phyloP scores from a whole-genome alignment of 768 basidiomycete genomes.

The Suillus subalutaceus region DNA sequence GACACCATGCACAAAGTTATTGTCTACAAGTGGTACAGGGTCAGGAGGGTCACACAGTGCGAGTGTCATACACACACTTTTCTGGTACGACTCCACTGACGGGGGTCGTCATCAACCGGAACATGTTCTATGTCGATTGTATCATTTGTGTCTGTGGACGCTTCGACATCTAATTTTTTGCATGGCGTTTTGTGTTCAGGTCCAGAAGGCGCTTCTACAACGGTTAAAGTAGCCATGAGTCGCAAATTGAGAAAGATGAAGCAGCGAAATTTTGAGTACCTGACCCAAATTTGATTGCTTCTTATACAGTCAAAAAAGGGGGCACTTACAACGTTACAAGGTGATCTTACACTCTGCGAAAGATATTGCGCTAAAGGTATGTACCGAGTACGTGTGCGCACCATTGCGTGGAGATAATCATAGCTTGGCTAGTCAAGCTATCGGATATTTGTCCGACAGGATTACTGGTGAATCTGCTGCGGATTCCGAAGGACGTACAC shows the following conservation, averaged over 20 bases:
- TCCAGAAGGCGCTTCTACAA: neutral
- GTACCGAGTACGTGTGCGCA: neutral
- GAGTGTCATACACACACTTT: slow-evolving; percentile 44
- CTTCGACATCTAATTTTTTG: neutral
- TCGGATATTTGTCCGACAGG: neutral
- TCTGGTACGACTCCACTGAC: slow-evolving; percentile 55
- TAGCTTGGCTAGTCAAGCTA: neutral
- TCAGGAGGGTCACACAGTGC: neutral
- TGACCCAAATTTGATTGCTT: neutral
- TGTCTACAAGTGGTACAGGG: slow-evolving; percentile 18
- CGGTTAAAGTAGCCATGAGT: neutral
- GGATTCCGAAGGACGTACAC: neutral
- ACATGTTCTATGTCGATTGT: slow-evolving; percentile 38
- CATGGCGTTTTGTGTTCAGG: neutral
- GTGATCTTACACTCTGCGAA: neutral
- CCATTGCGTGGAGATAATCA: neutral
- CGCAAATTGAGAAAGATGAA: neutral
- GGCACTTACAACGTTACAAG: neutral
- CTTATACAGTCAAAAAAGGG: slow-evolving; percentile 4
- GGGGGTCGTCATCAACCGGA: slow-evolving; percentile 61
- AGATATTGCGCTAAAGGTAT: neutral
- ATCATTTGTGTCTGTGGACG: neutral
- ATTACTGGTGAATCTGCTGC: neutral
- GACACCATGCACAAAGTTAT: slow-evolving; percentile 32
- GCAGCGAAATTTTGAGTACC: neutral